Evolutionary conservation across 805 yeast species (phyloP).

Genomic region (Priceomyces medius): DNA sequence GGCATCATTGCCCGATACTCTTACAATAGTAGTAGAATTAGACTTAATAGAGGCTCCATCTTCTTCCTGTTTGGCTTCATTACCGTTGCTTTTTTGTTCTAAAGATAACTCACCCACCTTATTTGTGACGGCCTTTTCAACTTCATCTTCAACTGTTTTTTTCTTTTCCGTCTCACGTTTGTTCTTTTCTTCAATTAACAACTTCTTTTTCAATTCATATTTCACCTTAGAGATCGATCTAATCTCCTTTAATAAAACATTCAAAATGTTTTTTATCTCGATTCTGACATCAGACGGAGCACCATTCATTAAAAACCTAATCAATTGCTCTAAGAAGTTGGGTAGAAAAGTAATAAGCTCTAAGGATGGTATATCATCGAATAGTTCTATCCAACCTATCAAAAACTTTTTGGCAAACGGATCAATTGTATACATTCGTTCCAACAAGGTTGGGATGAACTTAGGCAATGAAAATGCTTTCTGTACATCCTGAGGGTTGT

Average conservation of each 20-base stretch:
- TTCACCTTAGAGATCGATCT: conserved; percentile 72
- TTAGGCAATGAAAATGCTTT: conserved; percentile 79
- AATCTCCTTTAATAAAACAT: conserved; percentile 75
- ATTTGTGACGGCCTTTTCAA: background rate
- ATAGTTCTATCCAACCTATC: conserved; percentile 90
- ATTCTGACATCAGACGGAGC: conserved; percentile 84
- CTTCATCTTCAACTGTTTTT: conserved; percentile 4
- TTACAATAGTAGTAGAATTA: conserved; percentile 24
- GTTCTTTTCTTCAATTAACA: conserved; percentile 14
- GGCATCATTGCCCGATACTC: conserved; percentile 10
- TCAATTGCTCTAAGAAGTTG: conserved; percentile 79
- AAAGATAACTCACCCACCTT: conserved; percentile 2
- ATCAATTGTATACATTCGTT: conserved; percentile 86
- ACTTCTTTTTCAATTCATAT: conserved; percentile 40
- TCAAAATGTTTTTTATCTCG: conserved; percentile 77
- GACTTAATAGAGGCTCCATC: conserved; percentile 25
- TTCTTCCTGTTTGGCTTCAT: conserved; percentile 8
- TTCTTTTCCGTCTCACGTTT: conserved; percentile 21
- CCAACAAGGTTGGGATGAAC: conserved; percentile 88
- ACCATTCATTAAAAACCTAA: conserved; percentile 72
- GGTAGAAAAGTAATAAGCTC: conserved; percentile 87
- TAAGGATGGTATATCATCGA: conserved; percentile 89
- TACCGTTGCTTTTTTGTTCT: conserved; percentile 2
- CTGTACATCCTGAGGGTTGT: conserved; percentile 56
- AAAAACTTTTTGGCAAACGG: conserved; percentile 90